phyloP scores from a whole-genome alignment of 1,284 basidiomycete genomes.

The Rhizoctonia solani region DNA sequence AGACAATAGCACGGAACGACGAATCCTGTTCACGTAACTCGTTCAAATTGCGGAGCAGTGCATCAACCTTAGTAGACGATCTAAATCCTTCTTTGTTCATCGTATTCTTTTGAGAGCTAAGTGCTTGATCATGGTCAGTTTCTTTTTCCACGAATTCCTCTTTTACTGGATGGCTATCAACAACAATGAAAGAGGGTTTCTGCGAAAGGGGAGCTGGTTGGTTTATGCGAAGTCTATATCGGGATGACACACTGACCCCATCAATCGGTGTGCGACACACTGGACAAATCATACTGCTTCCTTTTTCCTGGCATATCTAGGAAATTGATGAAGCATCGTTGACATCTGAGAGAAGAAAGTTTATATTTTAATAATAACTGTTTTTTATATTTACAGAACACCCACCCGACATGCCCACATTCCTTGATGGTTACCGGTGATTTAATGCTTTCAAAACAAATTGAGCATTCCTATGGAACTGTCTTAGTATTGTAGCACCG shows the following conservation, averaged over 20 bases:
- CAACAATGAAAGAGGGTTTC: conserved; percentile 57
- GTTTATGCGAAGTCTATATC: neutral
- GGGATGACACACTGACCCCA: conserved; percentile 55
- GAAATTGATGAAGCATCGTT: conserved; percentile 77
- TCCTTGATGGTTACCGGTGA: conserved; percentile 67
- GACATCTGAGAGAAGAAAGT: conserved; percentile 59
- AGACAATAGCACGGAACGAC: conserved; percentile 81
- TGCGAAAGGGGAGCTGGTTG: conserved; percentile 41
- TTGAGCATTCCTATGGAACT: conserved; percentile 67
- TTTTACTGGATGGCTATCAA: conserved; percentile 11
- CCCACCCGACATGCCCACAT: conserved; percentile 79
- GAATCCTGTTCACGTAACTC: conserved; percentile 71
- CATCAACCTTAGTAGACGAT: conserved; percentile 86
- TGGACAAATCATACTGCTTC: conserved; percentile 71
- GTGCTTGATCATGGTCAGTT: conserved; percentile 42
- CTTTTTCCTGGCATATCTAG: conserved; percentile 67
- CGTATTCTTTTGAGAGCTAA: conserved; percentile 41
- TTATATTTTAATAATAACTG: neutral
- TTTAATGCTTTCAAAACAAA: conserved; percentile 79
- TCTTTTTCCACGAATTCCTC: conserved; percentile 40
- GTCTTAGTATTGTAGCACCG: conserved; percentile 35
- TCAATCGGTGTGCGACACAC: conserved; percentile 70
- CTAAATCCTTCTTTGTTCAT: conserved; percentile 59
- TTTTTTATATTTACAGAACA: conserved; percentile 41
- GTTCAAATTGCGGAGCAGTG: conserved; percentile 68